Percentiles rank a stretch among this genome's conserved stretches.
These are phyloP conservation scores for Cercophora samala DNA, from an alignment of 495 filamentous ascomycete species.

Conservation along the genomic window DNA sequence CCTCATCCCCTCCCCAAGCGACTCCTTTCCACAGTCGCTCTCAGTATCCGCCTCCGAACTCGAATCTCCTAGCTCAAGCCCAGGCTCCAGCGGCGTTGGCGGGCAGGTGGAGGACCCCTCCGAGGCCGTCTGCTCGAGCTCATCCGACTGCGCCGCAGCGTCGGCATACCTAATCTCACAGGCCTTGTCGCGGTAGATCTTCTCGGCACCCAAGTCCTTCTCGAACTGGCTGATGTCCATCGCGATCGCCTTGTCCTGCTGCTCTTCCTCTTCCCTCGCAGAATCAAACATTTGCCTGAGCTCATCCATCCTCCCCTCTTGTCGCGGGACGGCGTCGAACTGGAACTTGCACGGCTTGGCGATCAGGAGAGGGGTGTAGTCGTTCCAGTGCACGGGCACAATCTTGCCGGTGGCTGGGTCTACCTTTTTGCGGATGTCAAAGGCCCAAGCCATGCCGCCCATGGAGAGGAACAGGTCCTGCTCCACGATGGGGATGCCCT, in stretches of 20 bases:
- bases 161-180: not conserved
- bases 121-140: constrained; percentile 12
- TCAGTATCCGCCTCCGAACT: constrained; percentile 16
- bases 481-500: constrained; percentile 54
- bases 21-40: constrained; percentile 7
- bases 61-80: constrained; percentile 5
- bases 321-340: constrained; percentile 43
- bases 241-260: not conserved
- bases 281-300: constrained; percentile 39
- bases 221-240: constrained; percentile 14
- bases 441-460: constrained; percentile 58
- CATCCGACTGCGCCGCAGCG: not conserved
- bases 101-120: not conserved
- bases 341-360: constrained; percentile 48
- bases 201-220: constrained; percentile 5
- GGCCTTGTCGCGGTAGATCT: constrained; percentile 5
- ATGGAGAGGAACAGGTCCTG: constrained; percentile 56
- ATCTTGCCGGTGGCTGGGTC: constrained; percentile 35
- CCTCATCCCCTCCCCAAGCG: not conserved
- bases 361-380: constrained; percentile 53
- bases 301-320: constrained; percentile 27
- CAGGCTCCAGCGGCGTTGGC: not conserved
- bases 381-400: constrained; percentile 46
- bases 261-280: constrained; percentile 8
- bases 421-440: constrained; percentile 47